Evolutionary conservation across 805 yeast genomes (phyloP), one percentile per base, ranked within the genome.

Genomic region (Saturnispora hagleri): DNA sequence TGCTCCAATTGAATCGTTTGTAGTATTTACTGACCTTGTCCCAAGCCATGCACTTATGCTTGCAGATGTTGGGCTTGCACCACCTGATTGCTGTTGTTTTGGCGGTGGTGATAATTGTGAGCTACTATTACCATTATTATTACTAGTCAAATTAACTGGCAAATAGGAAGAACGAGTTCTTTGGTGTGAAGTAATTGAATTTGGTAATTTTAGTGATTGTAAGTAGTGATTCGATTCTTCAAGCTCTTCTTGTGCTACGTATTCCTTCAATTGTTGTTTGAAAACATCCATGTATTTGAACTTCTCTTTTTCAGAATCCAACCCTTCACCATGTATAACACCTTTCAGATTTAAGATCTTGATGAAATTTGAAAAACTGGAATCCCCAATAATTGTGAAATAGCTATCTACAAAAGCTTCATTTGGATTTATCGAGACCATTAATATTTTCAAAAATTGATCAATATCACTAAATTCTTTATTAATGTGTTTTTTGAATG

Each of bases 301-400:
- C 40, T 62, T 62, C 48, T 65, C 74, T 61, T 58, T 73, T 66
- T 57, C 75, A 48, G 45, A 68, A 8, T 60, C 60, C 18, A 50
- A 17, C 0, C 59, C 52, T 28, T 63, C 64, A 40, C 61, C 48
- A 62, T 60, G 48, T 59, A 53, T 63, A 61, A 47, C 55, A 7
- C 85, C 84, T 63, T 86, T 87, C 53, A 86, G 70, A 22, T 73
- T 76, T 50, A 88, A 68, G 2, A 88, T 68, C 60, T 85, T 87
- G 53, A 68, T 65, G 62, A 87, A 86, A 62, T 88, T 88, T 10
- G 66, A 64, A 28, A 77, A 67, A 26, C 81, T 78, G 46, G 73
- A 73, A 66, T 88, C 96, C 7, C 82, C 82, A 48, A 88, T 73
- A 13, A 85, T 69, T 51, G 74, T 72, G 61, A 86, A 78, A 64